Evolutionary conservation across 2,329 filamentous ascomycete genomes (phyloP).

Genomic region (Paracamarosporium sp.): DNA sequence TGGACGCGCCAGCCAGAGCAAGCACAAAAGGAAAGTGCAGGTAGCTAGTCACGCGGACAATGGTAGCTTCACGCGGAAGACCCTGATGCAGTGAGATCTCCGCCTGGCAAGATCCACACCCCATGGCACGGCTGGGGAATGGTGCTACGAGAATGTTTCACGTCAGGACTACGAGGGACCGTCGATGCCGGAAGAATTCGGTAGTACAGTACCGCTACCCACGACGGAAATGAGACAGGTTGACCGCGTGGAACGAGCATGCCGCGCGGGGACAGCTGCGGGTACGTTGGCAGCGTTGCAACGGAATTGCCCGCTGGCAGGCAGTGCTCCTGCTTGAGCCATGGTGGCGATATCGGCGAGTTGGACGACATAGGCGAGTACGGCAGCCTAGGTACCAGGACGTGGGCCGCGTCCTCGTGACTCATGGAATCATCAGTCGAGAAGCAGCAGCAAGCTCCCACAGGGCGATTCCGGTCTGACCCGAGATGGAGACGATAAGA

Average conservation of each 20-base stretch:
- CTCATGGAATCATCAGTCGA: conserved; percentile 38
- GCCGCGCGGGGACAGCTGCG: conserved; percentile 13
- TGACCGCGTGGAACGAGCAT: conserved; percentile 12
- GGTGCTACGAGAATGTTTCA: conserved; percentile 22
- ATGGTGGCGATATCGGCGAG: conserved; percentile 45
- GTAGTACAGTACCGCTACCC: conserved; percentile 23
- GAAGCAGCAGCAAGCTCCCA: conserved; percentile 21
- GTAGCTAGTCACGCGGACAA: conserved; percentile 20
- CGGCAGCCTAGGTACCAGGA: conserved; percentile 24
- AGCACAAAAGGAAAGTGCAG: conserved; percentile 12
- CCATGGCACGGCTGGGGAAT: conserved; percentile 14
- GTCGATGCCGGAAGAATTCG: conserved; percentile 15
- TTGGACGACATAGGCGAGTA: conserved; percentile 12
- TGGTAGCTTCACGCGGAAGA: conserved; percentile 2
- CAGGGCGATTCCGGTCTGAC: conserved; percentile 29
- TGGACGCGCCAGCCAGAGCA: background rate
- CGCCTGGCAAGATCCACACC: conserved; percentile 4
- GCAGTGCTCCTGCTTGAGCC: conserved; percentile 15
- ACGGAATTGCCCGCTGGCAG: conserved; percentile 20
- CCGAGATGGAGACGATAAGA: conserved; percentile 26
- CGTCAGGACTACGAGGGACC: conserved; percentile 18
- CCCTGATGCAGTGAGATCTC: conserved; percentile 16
- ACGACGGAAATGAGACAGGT: conserved; percentile 6
- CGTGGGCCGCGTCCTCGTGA: conserved; percentile 41
- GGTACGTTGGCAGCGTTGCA: conserved; percentile 12